Base-by-base conservation (phyloP, 495 filamentous ascomycete genomes). In the Delitschia confertaspora region DNA sequence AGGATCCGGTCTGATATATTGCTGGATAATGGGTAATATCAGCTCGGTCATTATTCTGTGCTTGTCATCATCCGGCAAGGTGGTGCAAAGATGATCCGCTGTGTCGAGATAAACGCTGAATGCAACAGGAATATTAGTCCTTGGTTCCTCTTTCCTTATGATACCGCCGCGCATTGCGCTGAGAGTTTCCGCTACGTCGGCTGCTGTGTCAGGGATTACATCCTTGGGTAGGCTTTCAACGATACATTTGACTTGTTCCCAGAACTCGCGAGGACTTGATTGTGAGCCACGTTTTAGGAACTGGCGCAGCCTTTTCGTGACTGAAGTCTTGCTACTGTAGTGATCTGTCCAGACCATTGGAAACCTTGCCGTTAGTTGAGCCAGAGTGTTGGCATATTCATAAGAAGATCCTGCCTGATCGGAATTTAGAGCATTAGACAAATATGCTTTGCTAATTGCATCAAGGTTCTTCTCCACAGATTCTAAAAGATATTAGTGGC, bases 231-330 rank as follows among this genome's bases (percentile, higher is more conserved):
- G 58, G 0, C 58, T 55, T 7, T 65, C 55, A 24, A 95, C 55
- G 1, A 95, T 57, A 18, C 64, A 65, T 30, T 69, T 64, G 25
- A 93, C 49, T 2, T 74, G 72, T 11, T 63, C 52, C 91, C 91
- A 98, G 58, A 76, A 94, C 3, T 72, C 72, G 2, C 69, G 61
- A 2, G 74, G 63, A 8, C 81, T 77, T 6, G 74, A 75, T 51
- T 93, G 82, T 1, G 88, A 93, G 33, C 93, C 91, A 53, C 78
- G 79, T 42, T 81, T 76, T n/a, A 95, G 66, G 53, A 93, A 93
- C 14, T 75, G 68, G 23, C 69, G 72, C 3, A 98, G 55, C 20
- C 78, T 69, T 22, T 73, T 71, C 0, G 78, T 64, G 0, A 80
- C 70, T 19, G 79, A 67, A 29, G 76, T 82, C 57, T 87, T 89